Conservation (phyloP, 2,329 filamentous ascomycete genomes). For the Hypoxylon sp. region DNA sequence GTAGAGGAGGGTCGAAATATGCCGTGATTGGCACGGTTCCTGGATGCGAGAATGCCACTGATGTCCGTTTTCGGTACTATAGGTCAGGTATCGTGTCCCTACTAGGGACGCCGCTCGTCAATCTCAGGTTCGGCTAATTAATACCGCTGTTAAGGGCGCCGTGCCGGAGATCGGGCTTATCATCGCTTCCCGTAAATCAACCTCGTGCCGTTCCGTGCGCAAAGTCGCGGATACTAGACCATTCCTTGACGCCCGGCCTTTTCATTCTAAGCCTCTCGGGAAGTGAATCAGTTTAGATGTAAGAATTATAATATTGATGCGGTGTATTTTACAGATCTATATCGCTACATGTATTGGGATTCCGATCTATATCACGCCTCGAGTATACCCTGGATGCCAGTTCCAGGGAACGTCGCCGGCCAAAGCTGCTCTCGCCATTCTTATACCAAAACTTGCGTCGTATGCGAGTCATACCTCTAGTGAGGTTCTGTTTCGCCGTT, state of each 20-base stretch:
- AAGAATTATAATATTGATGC: background rate
- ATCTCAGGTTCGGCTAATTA: constrained; percentile 20
- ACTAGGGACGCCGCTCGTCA: constrained; percentile 2
- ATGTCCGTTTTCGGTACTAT: background rate
- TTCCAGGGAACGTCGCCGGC: constrained; percentile 11
- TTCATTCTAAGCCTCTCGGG: no score
- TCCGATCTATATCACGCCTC: constrained; percentile 22
- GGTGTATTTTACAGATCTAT: no score
- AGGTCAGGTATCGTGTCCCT: constrained; percentile 19
- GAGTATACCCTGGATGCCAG: constrained; percentile 20
- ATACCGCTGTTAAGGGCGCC: constrained; percentile 5
- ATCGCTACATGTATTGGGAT: no score
- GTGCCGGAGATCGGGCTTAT: no score
- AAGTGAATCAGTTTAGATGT: no score
- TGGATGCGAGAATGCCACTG: constrained; percentile 2
- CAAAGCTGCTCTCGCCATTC: background rate
- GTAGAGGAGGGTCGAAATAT: constrained; percentile 9
- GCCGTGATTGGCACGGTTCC: constrained; percentile 15
- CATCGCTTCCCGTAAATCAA: background rate
- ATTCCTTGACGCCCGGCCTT: no score
- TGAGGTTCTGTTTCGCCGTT: background rate
- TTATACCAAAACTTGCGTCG: background rate
- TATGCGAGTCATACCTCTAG: background rate
- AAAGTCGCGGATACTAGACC: no score
- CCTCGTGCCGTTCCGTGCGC: no score